These are phyloP conservation scores for Trichoderma sp. DNA, from an alignment of 2,329 filamentous ascomycete genomes.

Conservation along the genomic window DNA sequence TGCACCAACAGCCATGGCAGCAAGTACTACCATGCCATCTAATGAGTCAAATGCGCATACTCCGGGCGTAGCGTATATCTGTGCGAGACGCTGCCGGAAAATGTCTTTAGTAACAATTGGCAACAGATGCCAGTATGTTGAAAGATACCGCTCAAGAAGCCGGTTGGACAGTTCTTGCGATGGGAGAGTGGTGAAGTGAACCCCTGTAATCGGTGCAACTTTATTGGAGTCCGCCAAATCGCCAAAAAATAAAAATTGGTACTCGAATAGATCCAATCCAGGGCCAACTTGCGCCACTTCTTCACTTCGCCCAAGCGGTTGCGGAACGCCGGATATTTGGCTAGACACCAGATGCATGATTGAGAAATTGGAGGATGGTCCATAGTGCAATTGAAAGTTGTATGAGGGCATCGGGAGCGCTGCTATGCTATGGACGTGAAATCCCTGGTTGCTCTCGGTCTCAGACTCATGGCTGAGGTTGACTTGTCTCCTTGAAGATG, in stretches of 20 bases:
- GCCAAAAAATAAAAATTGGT: background rate
- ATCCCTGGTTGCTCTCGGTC: background rate
- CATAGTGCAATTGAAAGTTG: background rate
- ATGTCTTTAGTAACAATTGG: background rate
- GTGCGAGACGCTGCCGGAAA: background rate
- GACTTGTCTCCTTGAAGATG: background rate
- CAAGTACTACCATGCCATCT: background rate
- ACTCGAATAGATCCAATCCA: background rate
- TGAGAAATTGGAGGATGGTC: background rate
- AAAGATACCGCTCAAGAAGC: background rate
- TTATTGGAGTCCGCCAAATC: background rate
- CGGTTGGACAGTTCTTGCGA: background rate
- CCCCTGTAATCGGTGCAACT: background rate
- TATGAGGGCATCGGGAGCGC: background rate
- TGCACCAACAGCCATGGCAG: background rate
- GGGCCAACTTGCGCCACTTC: background rate
- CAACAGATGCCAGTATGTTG: background rate
- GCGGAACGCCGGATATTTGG: background rate
- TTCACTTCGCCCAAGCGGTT: background rate
- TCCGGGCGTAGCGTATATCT: background rate
- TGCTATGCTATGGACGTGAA: background rate
- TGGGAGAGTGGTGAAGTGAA: background rate
- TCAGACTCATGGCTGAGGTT: background rate
- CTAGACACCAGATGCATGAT: background rate
- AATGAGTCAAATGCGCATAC: background rate